phyloP scores from a whole-genome alignment of 495 filamentous ascomycete species.

The Daldinia bambusicola region DNA sequence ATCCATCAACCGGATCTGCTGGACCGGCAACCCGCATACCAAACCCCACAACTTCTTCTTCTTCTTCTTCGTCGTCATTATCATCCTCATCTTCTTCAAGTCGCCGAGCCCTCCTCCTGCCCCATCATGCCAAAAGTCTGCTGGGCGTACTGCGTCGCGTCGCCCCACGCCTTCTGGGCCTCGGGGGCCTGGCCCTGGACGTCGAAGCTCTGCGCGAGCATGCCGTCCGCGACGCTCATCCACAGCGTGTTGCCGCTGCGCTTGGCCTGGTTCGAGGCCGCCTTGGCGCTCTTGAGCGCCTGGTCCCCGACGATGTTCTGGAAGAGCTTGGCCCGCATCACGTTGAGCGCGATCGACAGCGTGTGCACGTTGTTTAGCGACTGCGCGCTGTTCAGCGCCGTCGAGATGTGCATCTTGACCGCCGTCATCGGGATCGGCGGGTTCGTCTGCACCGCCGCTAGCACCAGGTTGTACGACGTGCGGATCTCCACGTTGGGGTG shows the following conservation, averaged over 20 bases:
- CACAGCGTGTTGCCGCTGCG: conserved; percentile 81
- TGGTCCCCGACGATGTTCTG: conserved; percentile 86
- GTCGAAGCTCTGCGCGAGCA: conserved; percentile 79
- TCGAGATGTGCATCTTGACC: conserved; percentile 80
- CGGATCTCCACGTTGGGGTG: conserved; percentile 78
- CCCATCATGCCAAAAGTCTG: conserved; percentile 42
- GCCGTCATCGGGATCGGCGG: conserved; percentile 68
- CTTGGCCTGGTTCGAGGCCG: conserved; percentile 77
- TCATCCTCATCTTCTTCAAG: no score
- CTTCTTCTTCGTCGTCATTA: no score
- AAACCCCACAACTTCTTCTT: no score
- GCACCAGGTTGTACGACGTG: conserved; percentile 81
- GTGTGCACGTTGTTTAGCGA: conserved; percentile 77
- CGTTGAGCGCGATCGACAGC: conserved; percentile 80
- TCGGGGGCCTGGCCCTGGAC: conserved; percentile 74
- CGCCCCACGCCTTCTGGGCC: conserved; percentile 55
- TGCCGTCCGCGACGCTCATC: conserved; percentile 83
- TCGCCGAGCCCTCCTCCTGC: conserved; percentile 20
- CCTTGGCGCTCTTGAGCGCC: conserved; percentile 85
- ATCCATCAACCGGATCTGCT: conserved; percentile 37
- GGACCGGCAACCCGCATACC: neutral
- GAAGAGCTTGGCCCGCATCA: conserved; percentile 90
- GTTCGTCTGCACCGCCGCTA: conserved; percentile 70
- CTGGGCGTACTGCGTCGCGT: conserved; percentile 46
- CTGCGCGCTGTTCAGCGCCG: conserved; percentile 61